phyloP scores from a whole-genome alignment of 441 rosid species.

The Euphorbia celastroides region DNA sequence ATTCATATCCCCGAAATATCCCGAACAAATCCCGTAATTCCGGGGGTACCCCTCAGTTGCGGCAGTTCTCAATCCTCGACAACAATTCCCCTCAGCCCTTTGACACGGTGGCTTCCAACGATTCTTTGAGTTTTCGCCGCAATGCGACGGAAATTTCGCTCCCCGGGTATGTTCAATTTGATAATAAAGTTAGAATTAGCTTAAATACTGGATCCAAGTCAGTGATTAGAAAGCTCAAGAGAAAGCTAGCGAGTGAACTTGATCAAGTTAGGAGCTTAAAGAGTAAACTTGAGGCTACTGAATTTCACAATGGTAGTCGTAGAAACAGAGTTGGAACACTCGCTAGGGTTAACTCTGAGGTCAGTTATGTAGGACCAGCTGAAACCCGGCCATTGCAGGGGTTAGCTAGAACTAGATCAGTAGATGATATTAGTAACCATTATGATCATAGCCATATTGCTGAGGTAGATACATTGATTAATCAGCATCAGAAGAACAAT shows the following conservation, averaged over 20 bases:
- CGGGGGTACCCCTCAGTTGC: constrained; percentile 14
- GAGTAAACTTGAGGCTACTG: constrained; percentile 49
- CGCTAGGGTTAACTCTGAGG: constrained; percentile 50
- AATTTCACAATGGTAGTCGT: constrained; percentile 14
- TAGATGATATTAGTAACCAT: constrained; percentile 19
- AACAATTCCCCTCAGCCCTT: constrained; percentile 1
- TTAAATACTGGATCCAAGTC: constrained; percentile 46
- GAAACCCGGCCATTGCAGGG: constrained; percentile 25
- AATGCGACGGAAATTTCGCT: constrained; percentile 19
- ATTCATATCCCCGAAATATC: constrained; percentile 29
- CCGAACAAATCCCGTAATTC: constrained; percentile 19
- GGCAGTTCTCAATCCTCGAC: constrained; percentile 11
- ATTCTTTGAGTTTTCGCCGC: constrained; percentile 34
- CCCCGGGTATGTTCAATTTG: constrained; percentile 36
- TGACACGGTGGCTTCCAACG: constrained; percentile 31
- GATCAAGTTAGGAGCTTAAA: constrained; percentile 54
- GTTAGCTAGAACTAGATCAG: constrained; percentile 28
- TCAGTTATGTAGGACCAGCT: constrained; percentile 41
- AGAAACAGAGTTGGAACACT: not conserved
- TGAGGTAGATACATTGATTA: constrained; percentile 30
- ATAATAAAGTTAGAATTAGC: constrained; percentile 50
- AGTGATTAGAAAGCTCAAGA: constrained; percentile 47
- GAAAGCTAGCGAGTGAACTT: constrained; percentile 66
- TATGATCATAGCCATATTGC: constrained; percentile 23
- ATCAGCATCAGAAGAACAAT: constrained; percentile 30